phyloP scores from a whole-genome alignment of 768 basidiomycete genomes.

The Tylopilus balloui region DNA sequence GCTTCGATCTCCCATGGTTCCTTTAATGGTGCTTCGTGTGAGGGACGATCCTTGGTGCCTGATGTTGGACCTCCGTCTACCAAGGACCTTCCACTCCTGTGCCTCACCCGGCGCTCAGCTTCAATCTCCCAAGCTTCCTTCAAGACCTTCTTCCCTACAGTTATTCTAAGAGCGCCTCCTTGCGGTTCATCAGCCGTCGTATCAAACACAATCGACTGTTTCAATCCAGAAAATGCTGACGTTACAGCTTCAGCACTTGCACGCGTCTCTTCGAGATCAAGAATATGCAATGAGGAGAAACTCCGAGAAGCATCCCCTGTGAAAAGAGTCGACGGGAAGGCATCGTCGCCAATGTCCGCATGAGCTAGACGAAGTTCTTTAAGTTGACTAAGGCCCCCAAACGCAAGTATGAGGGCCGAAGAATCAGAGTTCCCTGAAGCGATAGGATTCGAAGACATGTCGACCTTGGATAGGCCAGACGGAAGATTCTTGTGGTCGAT shows the following conservation, averaged over 20 bases:
- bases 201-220: constrained; percentile 53
- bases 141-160: constrained; percentile 65
- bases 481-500: constrained; percentile 57
- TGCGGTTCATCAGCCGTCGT: constrained; percentile 49
- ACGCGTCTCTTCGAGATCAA: constrained; percentile 67
- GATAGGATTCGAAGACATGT: constrained; percentile 68
- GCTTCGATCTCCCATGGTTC: constrained; percentile 81
- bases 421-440: constrained; percentile 32
- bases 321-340: constrained; percentile 40
- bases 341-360: constrained; percentile 56
- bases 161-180: constrained; percentile 48
- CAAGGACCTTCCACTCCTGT: constrained; percentile 34
- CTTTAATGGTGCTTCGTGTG: constrained; percentile 40
- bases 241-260: constrained; percentile 46
- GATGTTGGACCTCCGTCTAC: constrained; percentile 14
- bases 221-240: constrained; percentile 42
- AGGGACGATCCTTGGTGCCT: neutral
- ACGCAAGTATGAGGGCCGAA: constrained; percentile 38
- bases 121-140: constrained; percentile 82
- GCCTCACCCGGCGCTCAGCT: constrained; percentile 50
- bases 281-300: constrained; percentile 50
- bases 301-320: constrained; percentile 11
- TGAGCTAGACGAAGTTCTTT: constrained; percentile 54
- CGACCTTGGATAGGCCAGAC: constrained; percentile 47
- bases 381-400: constrained; percentile 47